Base-by-base conservation (phyloP, 139 green algal genomes). In the Chlamydomonas schloesseri region DNA sequence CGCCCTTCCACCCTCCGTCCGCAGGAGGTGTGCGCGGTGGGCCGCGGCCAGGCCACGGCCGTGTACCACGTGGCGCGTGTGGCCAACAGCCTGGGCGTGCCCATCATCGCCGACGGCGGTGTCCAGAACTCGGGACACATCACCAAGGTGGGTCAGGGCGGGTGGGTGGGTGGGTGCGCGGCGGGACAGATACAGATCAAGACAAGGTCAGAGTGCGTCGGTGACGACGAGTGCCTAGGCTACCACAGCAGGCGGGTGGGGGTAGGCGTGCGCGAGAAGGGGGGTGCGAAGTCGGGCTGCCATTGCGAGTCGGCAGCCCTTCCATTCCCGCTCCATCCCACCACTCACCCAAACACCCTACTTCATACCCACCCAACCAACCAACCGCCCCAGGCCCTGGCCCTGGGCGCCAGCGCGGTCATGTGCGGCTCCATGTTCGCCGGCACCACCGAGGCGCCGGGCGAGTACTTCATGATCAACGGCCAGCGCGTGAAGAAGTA, bases 361-460 rank as follows among this genome's bases (percentile, higher is more conserved):
- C n/a, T n/a, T n/a, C n/a, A n/a, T n/a, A n/a, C n/a, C n/a, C n/a
- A n/a, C n/a, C n/a, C n/a, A n/a, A n/a, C n/a, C n/a, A n/a, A n/a
- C n/a, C n/a, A n/a, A n/a, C n/a, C n/a, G 14, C 37, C 10, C 72
- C 62, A 37, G n/a, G 97, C 95, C 24, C 91, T 99, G 13, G 94
- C 97, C 0, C 94, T 99, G 31, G 98, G 98, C n/a, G 98, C 98
- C 8, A 96, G 88, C 28, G 90, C 94, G 13, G 98, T 99, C 46
- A 99, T 99, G 98, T 98, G 97, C 67, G 98, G 98, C 37, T 98
- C 94, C 6, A 75, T 99, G 89, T 98, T 99, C 92, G 95, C 98
- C 11, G 98, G 98, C 53, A 99, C 97, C 0, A 86, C 94, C 24
- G 98, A 99, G 87, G 95, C 98, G 17, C 98, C 98, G 18, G 95